Conservation (phyloP, 306 rosid genomes). For the Canavalia ensiformis region DNA sequence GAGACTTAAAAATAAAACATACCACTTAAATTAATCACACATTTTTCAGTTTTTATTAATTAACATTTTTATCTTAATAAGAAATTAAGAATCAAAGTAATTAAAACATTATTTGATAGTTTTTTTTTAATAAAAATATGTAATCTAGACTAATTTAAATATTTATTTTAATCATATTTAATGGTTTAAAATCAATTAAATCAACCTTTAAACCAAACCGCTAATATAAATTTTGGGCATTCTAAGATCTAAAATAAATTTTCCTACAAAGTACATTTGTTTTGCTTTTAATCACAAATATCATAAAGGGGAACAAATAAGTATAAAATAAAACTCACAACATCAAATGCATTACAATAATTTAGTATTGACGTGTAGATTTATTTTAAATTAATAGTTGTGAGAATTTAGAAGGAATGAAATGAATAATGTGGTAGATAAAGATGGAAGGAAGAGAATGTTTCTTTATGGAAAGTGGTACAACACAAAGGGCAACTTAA, state of each 20-base stretch:
- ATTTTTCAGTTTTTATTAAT: no score
- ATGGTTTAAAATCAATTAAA: no score
- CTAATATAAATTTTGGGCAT: not conserved
- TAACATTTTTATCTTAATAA: no score
- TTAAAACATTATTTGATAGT: no score
- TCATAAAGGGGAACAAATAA: not conserved
- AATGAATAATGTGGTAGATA: not conserved
- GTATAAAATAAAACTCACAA: not conserved
- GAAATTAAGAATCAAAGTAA: no score
- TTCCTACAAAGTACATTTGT: not conserved
- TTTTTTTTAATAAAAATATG: no score
- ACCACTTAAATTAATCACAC: no score
- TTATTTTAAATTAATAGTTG: not conserved
- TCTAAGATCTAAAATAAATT: not conserved
- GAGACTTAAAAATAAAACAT: no score
- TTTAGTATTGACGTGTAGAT: not conserved
- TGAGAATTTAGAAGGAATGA: not conserved
- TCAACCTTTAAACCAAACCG: no score
- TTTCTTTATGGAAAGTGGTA: slow-evolving; percentile 33
- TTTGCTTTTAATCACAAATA: not conserved
- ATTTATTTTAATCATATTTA: no score
- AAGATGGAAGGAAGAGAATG: slow-evolving; percentile 7
- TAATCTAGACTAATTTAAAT: no score
- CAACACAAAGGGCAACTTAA: not conserved
- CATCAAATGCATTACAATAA: slow-evolving; percentile 11